A percentile compares a stretch with the other conserved stretches of the same genome.
These are phyloP conservation scores for Salix udensis DNA, from an alignment of 345 rosid species.

Conservation along the genomic window DNA sequence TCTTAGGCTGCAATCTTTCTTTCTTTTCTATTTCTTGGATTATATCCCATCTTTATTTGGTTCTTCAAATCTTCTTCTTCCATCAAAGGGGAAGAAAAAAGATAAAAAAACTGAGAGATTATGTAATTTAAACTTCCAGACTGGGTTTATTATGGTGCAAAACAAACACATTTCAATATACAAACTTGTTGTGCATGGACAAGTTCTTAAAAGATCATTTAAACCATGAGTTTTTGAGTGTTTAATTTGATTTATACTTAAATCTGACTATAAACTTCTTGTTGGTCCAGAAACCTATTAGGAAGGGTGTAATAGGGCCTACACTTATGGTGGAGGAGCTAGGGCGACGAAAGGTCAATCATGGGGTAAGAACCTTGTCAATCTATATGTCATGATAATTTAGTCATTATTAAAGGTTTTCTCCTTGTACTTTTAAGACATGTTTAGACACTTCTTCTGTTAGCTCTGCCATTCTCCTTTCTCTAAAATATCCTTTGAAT, in stretches of 20 bases:
- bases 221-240: background rate
- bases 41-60: background rate
- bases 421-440: background rate
- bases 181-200: background rate
- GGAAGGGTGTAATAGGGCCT: constrained; percentile 79
- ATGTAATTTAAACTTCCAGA: background rate
- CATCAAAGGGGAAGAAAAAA: background rate
- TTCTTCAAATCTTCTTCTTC: background rate
- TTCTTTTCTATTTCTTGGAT: background rate
- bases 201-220: background rate
- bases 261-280: constrained; percentile 4
- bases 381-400: background rate
- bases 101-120: background rate
- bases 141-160: background rate
- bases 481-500: background rate
- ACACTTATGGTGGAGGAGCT: constrained; percentile 75
- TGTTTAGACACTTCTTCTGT: background rate
- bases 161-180: background rate
- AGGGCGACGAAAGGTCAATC: constrained; percentile 63
- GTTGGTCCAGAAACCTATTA: constrained; percentile 61
- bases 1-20: background rate
- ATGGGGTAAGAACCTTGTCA: constrained; percentile 47
- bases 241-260: background rate
- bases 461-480: too few relatives aligned
- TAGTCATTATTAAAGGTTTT: background rate